phyloP scores from a whole-genome alignment of 306 rosid species.

The Bauhinia variegata region DNA sequence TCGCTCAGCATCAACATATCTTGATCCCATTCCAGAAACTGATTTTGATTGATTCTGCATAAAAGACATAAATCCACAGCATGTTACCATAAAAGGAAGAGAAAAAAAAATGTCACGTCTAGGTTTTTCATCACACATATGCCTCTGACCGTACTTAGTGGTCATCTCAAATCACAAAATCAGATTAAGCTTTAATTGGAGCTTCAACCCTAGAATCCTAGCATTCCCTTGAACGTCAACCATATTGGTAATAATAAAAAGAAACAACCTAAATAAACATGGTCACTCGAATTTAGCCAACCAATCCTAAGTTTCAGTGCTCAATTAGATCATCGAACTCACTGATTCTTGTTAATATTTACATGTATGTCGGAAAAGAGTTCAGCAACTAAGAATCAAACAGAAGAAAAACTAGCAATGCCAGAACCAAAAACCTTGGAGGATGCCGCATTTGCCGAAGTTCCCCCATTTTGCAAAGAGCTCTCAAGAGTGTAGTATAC shows the following conservation, averaged over 20 bases:
- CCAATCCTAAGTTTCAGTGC: not conserved
- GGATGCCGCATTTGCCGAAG: conserved; percentile 42
- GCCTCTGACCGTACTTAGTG: not conserved
- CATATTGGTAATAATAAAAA: not conserved
- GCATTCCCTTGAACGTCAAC: not conserved
- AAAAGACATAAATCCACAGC: not conserved
- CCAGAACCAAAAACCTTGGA: conserved; percentile 49
- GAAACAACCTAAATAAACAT: not conserved
- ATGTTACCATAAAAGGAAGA: not conserved
- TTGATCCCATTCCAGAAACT: conserved; percentile 50
- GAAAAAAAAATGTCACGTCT: not conserved
- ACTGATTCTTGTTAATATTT: not conserved
- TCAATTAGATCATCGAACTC: not conserved
- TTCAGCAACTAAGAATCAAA: not conserved
- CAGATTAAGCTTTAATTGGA: not conserved
- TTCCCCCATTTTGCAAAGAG: conserved; percentile 46
- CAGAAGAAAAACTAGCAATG: not conserved
- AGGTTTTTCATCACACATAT: not conserved
- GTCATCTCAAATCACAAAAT: not conserved
- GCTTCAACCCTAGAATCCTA: no score
- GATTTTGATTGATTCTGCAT: conserved; percentile 73
- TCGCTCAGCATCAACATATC: conserved; percentile 68
- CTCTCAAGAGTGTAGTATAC: conserved; percentile 76
- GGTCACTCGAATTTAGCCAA: not conserved
- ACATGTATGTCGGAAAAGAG: not conserved